A percentile compares a stretch with the other conserved stretches of the same genome.
Conservation (phyloP, 2,329 filamentous ascomycete genomes). For the Tolypocladium tropicale region DNA sequence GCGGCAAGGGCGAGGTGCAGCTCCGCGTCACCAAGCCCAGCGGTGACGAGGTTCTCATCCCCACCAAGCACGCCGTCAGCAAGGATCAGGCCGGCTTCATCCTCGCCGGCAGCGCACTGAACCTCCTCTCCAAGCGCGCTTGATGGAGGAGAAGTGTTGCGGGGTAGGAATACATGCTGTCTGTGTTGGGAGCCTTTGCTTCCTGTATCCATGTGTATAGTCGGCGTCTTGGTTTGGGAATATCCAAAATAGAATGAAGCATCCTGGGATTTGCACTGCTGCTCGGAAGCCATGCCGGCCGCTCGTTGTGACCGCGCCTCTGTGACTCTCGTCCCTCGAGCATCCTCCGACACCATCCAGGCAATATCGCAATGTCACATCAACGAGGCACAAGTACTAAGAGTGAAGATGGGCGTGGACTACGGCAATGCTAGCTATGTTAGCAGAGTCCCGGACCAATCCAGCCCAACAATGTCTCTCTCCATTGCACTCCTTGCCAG, state of each 20-base stretch:
- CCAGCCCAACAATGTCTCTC: too few relatives aligned
- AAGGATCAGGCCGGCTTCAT: slow-evolving; percentile 89
- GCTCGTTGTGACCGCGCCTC: neutral
- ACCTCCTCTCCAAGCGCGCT: slow-evolving; percentile 62
- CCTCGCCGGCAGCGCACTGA: slow-evolving; percentile 85
- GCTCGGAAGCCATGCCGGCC: neutral
- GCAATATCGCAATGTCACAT: neutral
- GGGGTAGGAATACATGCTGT: too few relatives aligned
- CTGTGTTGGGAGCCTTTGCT: neutral
- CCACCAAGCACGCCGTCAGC: slow-evolving; percentile 79
- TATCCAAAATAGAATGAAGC: neutral
- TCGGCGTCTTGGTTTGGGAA: slow-evolving; percentile 1
- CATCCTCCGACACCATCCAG: neutral
- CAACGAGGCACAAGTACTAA: neutral
- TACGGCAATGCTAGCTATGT: neutral
- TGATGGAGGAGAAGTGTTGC: slow-evolving; percentile 6
- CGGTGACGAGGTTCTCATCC: slow-evolving; percentile 58
- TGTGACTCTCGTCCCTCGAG: neutral
- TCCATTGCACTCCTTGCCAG: too few relatives aligned
- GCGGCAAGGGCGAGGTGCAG: slow-evolving; percentile 67
- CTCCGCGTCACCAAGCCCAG: slow-evolving; percentile 52
- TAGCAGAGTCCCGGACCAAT: neutral
- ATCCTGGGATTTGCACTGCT: neutral
- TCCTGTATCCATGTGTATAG: neutral
- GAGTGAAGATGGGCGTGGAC: neutral